Evolutionary conservation across 176 grass and related monocot species (phyloP).

Genomic region (Olyra latifolia): DNA sequence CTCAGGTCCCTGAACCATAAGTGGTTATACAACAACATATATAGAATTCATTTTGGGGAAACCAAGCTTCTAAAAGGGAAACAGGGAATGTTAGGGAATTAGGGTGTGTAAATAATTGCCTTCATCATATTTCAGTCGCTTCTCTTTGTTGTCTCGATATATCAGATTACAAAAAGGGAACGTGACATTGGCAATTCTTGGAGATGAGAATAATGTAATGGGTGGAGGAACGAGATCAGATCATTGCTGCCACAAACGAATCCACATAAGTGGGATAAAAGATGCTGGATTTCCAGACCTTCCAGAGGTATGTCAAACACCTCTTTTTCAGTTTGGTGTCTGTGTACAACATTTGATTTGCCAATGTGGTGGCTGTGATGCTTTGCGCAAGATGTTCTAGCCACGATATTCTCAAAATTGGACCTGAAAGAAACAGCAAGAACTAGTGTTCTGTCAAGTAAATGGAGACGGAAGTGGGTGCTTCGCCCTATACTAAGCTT

Average conservation of each 20-base stretch:
- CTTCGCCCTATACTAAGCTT: constrained; percentile 13
- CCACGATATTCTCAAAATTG: constrained; percentile 19
- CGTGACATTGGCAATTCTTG: too few species aligned
- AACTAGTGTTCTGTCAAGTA: constrained; percentile 27
- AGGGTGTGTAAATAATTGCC: background rate
- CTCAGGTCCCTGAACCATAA: background rate
- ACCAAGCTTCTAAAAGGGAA: background rate
- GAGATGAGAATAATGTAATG: background rate
- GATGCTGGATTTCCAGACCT: constrained; percentile 13
- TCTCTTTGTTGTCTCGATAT: too few species aligned
- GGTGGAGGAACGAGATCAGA: background rate
- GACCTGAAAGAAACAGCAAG: constrained; percentile 8
- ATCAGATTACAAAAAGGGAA: too few species aligned
- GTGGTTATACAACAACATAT: background rate
- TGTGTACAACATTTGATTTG: background rate
- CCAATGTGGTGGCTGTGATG: background rate
- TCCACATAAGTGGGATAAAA: background rate
- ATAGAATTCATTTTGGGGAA: background rate
- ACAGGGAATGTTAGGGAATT: background rate
- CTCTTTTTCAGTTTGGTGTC: background rate
- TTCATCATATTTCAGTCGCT: background rate
- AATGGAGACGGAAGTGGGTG: constrained; percentile 18
- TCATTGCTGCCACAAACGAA: background rate
- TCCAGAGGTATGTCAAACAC: background rate
- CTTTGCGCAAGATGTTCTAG: constrained; percentile 7